Evolutionary conservation across 495 filamentous ascomycete genomes (phyloP), one percentile per base, ranked within the genome.

Genomic region (Xanthoparmelia taractica): DNA sequence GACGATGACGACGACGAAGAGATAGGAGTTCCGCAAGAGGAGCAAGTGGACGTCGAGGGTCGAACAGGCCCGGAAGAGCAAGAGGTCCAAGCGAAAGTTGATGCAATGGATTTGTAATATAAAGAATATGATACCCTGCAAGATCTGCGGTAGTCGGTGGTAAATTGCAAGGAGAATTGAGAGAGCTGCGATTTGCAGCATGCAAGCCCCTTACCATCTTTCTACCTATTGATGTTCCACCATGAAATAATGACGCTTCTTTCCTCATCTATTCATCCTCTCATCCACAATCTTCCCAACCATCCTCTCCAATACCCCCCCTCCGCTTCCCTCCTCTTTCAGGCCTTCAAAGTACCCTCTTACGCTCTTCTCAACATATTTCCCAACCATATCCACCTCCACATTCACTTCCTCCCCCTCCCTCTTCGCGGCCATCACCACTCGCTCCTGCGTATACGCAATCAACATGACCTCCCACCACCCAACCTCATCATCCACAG

Each of bases 391-490:
- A 74, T 99, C 95, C 58, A 97, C 96, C 80, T 99, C 95, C 23
- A 97, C 87, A 74, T 99, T 99, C 37, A 97, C 91, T 58, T 83
- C 80, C 8, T 96, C 91, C 2, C 95, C 92, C n/a, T 78, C 74
- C 73, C 80, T 78, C 82, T 99, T 97, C 15, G 73, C 75, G 13
- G 88, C 90, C 63, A 88, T 89, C 2, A 96, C 90, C 40, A 97
- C 85, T 74, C 87, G 86, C 76, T 92, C 91, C 78, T 97, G 95
- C 45, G 95, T 96, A 70, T 99, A 99, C n/a, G 90, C 84, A 73
- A 99, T 96, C 52, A 99, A 77, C 95, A 99, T 99, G 13, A 99
- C 88, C 82, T 97, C 94, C 84, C 89, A 97, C 86, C 89, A 97
- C 72, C 58, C 65, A 37, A 60, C 60, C 37, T 67, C 76, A 41